phyloP scores from a whole-genome alignment of 257 asterid species.

The Penstemon eatonii region DNA sequence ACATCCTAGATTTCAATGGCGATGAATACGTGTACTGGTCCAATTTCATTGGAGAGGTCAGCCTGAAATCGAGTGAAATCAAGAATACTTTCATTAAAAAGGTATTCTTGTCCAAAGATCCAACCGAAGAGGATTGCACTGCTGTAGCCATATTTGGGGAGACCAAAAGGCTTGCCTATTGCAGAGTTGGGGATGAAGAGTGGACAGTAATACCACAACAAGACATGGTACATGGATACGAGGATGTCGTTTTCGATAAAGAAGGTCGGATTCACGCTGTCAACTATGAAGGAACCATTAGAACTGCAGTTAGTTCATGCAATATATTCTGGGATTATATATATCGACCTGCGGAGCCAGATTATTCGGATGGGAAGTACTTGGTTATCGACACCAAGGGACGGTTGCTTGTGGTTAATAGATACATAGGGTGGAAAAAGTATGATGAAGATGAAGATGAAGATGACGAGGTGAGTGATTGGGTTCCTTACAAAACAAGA shows the following conservation, averaged over 20 bases:
- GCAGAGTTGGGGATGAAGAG: conserved; percentile 14
- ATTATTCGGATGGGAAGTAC: background rate
- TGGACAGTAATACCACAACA: background rate
- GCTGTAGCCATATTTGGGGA: conserved; percentile 11
- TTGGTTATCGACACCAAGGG: conserved; percentile 8
- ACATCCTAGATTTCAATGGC: background rate
- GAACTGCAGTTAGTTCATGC: background rate
- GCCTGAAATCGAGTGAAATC: background rate
- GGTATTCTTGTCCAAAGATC: background rate
- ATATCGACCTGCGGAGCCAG: background rate
- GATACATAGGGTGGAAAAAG: background rate
- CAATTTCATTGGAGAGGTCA: background rate
- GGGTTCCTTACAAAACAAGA: background rate
- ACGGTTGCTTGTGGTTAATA: conserved; percentile 5
- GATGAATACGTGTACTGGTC: background rate
- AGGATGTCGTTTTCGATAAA: conserved; percentile 12
- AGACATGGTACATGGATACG: background rate
- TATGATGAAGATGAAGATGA: background rate
- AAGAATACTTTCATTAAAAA: conserved; percentile 4
- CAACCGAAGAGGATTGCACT: background rate
- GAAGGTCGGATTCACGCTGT: background rate
- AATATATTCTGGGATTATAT: background rate
- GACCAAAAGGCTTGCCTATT: background rate
- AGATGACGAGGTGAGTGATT: background rate
- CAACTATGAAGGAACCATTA: background rate